Conservation (phyloP, 371 early-diverging fungal species). For the Chytridium lagenaria region DNA sequence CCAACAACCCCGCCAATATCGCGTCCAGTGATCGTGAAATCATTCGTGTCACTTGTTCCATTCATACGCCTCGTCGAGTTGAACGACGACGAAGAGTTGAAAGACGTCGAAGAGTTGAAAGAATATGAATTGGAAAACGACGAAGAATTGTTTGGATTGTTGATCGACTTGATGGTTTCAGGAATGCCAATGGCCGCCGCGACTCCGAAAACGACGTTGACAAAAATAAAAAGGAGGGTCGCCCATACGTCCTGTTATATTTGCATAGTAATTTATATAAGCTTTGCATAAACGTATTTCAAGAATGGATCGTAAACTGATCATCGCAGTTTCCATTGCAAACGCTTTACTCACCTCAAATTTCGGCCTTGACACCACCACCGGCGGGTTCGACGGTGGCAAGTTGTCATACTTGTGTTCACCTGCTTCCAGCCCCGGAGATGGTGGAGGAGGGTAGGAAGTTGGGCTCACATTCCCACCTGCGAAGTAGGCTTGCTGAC, state of each 20-base stretch:
- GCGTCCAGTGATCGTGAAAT: neutral
- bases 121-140: neutral
- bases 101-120: neutral
- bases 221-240: constrained; percentile 16
- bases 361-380: neutral
- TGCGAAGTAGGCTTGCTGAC: too few relatives aligned
- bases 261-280: too few relatives aligned
- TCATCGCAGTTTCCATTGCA: too few relatives aligned
- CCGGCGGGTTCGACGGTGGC: neutral
- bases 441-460: neutral
- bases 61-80: too few relatives aligned
- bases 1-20: constrained; percentile 26
- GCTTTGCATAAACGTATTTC: too few relatives aligned
- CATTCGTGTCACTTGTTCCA: too few relatives aligned
- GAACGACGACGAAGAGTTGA: neutral
- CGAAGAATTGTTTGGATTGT: neutral
- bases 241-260: constrained; percentile 38
- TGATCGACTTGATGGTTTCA: neutral
- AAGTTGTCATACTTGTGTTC: neutral
- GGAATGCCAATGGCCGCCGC: constrained; percentile 23
- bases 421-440: neutral
- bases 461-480: too few relatives aligned
- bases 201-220: constrained; percentile 19
- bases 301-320: too few relatives aligned
- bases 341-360: too few relatives aligned